Evolutionary conservation across 169 alveolate genomes (phyloP), one percentile per base, ranked within the genome.

Genomic region (Eimeria sp.): DNA sequence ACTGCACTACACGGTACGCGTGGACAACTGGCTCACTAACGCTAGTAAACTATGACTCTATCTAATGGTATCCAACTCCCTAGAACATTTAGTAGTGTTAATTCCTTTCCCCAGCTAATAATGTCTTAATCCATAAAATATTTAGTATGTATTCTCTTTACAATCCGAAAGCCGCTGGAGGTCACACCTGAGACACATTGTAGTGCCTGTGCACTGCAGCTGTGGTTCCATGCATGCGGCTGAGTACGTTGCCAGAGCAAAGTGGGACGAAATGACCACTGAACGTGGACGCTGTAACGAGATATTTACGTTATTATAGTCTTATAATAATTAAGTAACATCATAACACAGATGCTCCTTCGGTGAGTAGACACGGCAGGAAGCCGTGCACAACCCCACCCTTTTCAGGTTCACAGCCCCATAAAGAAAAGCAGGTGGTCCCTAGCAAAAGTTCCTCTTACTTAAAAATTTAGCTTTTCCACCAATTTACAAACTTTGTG

Each of bases 371-470:
- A 78, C 88, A 78, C 45, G 13, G 61, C 18, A 78, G 25, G 27
- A 78, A 63, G 49, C 88, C 40, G 49, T 78, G 49, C 47, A 27
- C 88, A 78, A 78, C 88, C 88, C 88, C 88, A 78, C 88, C 88
- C 61, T 11, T 5, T 11, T 6, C 27, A 51, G 45, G 88, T 27
- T 47, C 70, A 13, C 65, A 78, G 88, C 88, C 88, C 88, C 88
- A 51, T 78, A 4, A 34, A 43, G 67, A 25, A 14, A 78, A 49
- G 20, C 25, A 47, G 14, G 65, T 78, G 34, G 20, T 49, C 13
- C 88, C 49, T 43, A 40, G 47, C 11, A 49, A 78, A 47, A 20
- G 30, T 73, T 40, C 43, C 54, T n/a, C 2, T 13, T 73, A 40
- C n/a, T 73, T 49, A 7, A 9, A 47, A 43, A 25, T 67, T 51